These are phyloP conservation scores for Amanita rimosa DNA, from an alignment of 768 basidiomycete species.

Conservation along the genomic window DNA sequence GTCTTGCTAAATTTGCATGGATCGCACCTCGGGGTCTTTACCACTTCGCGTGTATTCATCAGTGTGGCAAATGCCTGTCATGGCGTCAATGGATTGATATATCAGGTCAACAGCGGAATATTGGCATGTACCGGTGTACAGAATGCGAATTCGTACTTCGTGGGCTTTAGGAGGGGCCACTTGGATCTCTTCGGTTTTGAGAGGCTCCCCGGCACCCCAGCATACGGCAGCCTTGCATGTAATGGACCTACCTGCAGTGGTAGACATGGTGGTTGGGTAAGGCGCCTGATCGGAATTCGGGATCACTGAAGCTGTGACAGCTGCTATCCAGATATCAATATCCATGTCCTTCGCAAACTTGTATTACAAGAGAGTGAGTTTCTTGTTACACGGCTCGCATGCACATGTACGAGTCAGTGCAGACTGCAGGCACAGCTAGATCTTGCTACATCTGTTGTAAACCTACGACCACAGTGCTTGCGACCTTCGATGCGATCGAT, in stretches of 20 bases:
- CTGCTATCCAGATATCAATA: too few species aligned
- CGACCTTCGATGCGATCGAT: constrained; percentile 73
- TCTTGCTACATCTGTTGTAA: constrained; percentile 73
- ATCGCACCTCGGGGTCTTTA: constrained; percentile 65
- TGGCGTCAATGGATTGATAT: constrained; percentile 3
- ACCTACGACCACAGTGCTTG: constrained; percentile 75
- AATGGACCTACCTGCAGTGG: constrained; percentile 69
- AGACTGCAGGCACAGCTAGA: constrained; percentile 72
- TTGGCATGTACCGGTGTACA: constrained; percentile 63
- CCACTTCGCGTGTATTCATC: constrained; percentile 97
- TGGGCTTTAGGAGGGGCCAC: constrained; percentile 84
- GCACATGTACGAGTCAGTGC: constrained; percentile 10
- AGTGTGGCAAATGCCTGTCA: constrained; percentile 86
- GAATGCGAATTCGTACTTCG: constrained; percentile 90
- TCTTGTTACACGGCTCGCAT: neutral
- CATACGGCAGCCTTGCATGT: constrained; percentile 89
- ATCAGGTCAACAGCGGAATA: neutral
- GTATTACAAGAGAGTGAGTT: constrained; percentile 81
- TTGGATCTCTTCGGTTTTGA: constrained; percentile 86
- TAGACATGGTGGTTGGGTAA: constrained; percentile 42
- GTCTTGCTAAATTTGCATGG: neutral
- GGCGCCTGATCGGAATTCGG: constrained; percentile 4
- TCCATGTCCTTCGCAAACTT: constrained; percentile 69
- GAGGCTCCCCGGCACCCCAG: constrained; percentile 83
- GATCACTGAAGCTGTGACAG: too few species aligned